Evolutionary conservation across 1,139 yeast species (phyloP).

Genomic region (Wickerhamiella pararugosa): DNA sequence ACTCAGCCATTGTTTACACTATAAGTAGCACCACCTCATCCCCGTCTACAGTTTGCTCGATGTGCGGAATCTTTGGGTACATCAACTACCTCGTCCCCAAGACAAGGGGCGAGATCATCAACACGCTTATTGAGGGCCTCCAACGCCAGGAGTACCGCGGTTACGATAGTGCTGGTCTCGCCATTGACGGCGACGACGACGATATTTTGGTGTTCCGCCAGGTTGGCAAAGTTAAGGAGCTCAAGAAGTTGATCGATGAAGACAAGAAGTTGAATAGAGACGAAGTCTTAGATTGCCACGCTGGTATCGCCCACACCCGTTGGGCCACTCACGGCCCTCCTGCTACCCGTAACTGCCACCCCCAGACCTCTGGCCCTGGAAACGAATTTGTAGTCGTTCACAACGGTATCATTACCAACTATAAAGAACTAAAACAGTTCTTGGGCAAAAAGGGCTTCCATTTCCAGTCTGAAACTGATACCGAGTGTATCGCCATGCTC

Average conservation of each 20-base stretch:
- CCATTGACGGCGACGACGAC: slow-evolving; percentile 75
- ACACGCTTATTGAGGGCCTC: slow-evolving; percentile 79
- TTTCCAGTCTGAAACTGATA: slow-evolving; percentile 91
- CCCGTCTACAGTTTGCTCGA: slow-evolving; percentile 2
- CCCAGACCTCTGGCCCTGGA: slow-evolving; percentile 73
- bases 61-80: slow-evolving; percentile 94
- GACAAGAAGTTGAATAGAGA: slow-evolving; percentile 34
- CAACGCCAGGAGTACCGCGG: slow-evolving; percentile 95
- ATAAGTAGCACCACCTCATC: neutral
- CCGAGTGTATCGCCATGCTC: slow-evolving; percentile 93
- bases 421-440: slow-evolving; percentile 74
- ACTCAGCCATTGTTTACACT: too few relatives aligned
- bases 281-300: slow-evolving; percentile 66
- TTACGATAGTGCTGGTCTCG: slow-evolving; percentile 87
- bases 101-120: slow-evolving; percentile 82
- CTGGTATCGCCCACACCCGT: slow-evolving; percentile 97
- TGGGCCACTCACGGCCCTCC: slow-evolving; percentile 99
- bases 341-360: slow-evolving; percentile 75
- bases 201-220: slow-evolving; percentile 61
- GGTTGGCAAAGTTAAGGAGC: slow-evolving; percentile 80
- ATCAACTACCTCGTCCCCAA: slow-evolving; percentile 89
- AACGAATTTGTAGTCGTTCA: slow-evolving; percentile 89
- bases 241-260: slow-evolving; percentile 50
- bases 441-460: slow-evolving; percentile 62
- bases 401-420: slow-evolving; percentile 93